Evolutionary conservation across 768 basidiomycete species (phyloP).

Genomic region (Amanita thiersii): DNA sequence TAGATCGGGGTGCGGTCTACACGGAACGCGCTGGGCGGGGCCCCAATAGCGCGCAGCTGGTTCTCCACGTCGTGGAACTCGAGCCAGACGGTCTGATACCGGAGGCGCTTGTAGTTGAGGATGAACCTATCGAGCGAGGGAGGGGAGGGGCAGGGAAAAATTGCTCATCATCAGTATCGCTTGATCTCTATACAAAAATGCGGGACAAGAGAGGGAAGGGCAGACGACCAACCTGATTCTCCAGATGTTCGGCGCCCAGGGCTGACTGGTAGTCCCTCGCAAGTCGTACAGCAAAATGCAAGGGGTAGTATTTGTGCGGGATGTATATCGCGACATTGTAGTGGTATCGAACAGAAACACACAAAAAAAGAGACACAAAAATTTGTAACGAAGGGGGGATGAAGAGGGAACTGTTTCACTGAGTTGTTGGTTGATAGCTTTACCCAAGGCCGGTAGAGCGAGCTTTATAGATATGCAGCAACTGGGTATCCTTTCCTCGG

Average conservation of each 20-base stretch:
- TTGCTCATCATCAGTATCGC: no score
- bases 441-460: no score
- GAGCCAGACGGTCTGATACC: slow-evolving; percentile 63
- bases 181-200: no score
- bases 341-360: not conserved
- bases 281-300: slow-evolving; percentile 62
- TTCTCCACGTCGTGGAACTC: slow-evolving; percentile 63
- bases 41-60: slow-evolving; percentile 48
- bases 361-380: no score
- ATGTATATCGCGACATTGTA: slow-evolving; percentile 3
- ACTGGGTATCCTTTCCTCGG: not conserved
- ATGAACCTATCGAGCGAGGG: slow-evolving; percentile 40
- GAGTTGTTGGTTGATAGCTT: no score
- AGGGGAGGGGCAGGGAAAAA: not conserved
- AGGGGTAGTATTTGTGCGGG: slow-evolving; percentile 21
- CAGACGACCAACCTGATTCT: slow-evolving; percentile 43
- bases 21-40: slow-evolving; percentile 44
- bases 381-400: no score
- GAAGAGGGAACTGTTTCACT: no score
- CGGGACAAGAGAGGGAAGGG: not conserved
- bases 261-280: slow-evolving; percentile 47
- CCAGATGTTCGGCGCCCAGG: slow-evolving; percentile 79
- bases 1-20: slow-evolving; percentile 56
- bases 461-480: not conserved
- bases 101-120: slow-evolving; percentile 70